These are phyloP conservation scores for Hypoxylon sp. DNA, from an alignment of 2,329 filamentous ascomycete genomes.

Conservation along the genomic window DNA sequence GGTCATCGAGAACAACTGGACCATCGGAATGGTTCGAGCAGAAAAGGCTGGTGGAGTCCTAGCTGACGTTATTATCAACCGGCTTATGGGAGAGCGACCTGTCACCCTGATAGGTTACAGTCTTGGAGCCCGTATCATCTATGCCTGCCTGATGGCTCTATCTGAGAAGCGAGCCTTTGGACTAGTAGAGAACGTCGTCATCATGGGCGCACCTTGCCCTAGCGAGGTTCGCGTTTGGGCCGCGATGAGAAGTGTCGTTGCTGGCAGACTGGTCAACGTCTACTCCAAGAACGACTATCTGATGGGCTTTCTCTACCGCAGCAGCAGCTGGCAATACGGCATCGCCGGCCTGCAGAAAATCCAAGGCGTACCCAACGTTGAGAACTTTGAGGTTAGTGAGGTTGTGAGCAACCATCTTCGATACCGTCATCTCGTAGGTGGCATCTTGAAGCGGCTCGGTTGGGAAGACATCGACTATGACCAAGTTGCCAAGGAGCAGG, in stretches of 20 bases:
- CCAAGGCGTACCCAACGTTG: slow-evolving; percentile 73
- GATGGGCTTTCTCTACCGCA: slow-evolving; percentile 88
- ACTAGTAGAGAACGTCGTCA: slow-evolving; percentile 83
- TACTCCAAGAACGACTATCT: slow-evolving; percentile 91
- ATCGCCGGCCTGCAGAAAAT: slow-evolving; percentile 87
- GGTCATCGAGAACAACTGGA: slow-evolving; percentile 87
- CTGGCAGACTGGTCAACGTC: slow-evolving; percentile 89
- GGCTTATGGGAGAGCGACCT: slow-evolving; percentile 84
- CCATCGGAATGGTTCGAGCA: slow-evolving; percentile 79
- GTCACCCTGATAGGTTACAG: slow-evolving; percentile 88
- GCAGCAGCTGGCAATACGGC: slow-evolving; percentile 84
- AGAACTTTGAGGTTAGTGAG: slow-evolving; percentile 77
- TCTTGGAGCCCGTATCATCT: slow-evolving; percentile 85
- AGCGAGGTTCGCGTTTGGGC: slow-evolving; percentile 81
- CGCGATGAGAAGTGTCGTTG: slow-evolving; percentile 81
- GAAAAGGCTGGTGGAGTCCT: slow-evolving; percentile 80
- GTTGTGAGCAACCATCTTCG: slow-evolving; percentile 78
- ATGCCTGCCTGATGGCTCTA: slow-evolving; percentile 81
- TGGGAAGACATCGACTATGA: slow-evolving; percentile 75
- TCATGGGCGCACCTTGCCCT: slow-evolving; percentile 87
- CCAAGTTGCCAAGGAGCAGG: slow-evolving; percentile 54
- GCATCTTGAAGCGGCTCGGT: slow-evolving; percentile 75
- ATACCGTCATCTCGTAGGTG: slow-evolving; percentile 77
- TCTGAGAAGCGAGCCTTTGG: slow-evolving; percentile 86
- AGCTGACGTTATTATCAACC: slow-evolving; percentile 86